These are phyloP conservation scores for Russula earlei DNA, from an alignment of 768 basidiomycete genomes.

Conservation along the genomic window DNA sequence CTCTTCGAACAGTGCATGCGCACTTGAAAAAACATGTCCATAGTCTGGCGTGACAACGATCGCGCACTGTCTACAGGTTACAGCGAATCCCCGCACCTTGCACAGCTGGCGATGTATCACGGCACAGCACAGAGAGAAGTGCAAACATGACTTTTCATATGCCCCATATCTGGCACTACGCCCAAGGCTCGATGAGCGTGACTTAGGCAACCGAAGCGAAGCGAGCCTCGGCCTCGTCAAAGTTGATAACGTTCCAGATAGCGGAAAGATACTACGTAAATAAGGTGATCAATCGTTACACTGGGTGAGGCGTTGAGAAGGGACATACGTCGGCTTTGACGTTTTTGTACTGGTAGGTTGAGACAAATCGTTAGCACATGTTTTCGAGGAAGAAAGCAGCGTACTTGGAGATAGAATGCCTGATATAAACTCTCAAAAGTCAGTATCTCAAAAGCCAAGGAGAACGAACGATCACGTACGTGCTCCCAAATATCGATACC, in stretches of 20 bases:
- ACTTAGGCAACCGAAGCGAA: constrained; percentile 30
- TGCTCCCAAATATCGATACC: constrained; percentile 99
- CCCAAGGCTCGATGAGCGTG: neutral
- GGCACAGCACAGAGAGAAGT: neutral
- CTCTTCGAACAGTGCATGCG: constrained; percentile 24
- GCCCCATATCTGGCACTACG: neutral
- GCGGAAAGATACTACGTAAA: constrained; percentile 73
- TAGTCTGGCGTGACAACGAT: neutral
- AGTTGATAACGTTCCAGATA: constrained; percentile 96
- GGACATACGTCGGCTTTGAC: constrained; percentile 84
- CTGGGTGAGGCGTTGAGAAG: neutral
- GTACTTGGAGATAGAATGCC: constrained; percentile 16
- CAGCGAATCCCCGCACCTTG: too few species aligned
- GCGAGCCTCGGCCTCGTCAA: constrained; percentile 76
- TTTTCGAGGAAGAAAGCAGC: neutral
- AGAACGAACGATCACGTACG: constrained; percentile 26
- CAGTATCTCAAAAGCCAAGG: constrained; percentile 43
- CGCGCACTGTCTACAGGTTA: neutral
- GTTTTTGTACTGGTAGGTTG: constrained; percentile 64
- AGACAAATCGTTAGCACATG: neutral
- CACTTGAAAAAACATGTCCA: neutral
- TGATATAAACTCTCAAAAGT: constrained; percentile 25
- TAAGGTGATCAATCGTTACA: neutral
- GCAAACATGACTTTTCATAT: neutral
- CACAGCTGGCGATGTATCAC: neutral